Conservation (phyloP, 768 basidiomycete species). For the Trametopsis cervina region DNA sequence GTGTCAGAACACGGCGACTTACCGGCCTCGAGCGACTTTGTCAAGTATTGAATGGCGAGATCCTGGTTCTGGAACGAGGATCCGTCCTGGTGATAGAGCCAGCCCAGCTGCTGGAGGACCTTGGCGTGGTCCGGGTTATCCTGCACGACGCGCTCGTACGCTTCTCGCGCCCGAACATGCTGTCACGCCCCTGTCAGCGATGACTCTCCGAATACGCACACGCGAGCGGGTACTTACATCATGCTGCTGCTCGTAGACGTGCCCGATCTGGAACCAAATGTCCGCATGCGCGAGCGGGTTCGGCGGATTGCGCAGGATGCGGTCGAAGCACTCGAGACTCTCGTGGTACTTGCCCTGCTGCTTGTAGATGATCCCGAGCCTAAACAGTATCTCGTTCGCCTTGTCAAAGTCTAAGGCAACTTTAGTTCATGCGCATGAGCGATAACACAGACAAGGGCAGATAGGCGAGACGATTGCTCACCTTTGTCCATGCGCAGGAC, state of each 20-base stretch:
- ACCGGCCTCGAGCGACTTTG: slow-evolving; percentile 94
- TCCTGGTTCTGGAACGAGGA: slow-evolving; percentile 96
- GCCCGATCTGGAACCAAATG: slow-evolving; percentile 99
- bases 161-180: slow-evolving; percentile 88
- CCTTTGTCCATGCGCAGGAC: slow-evolving; percentile 97
- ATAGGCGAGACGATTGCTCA: slow-evolving; percentile 31
- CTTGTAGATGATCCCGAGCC: slow-evolving; percentile 98
- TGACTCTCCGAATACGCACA: background rate
- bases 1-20: slow-evolving; percentile 24
- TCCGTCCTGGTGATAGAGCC: slow-evolving; percentile 94
- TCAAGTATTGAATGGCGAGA: slow-evolving; percentile 86
- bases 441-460: background rate
- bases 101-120: slow-evolving; percentile 95
- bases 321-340: slow-evolving; percentile 88
- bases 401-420: slow-evolving; percentile 83
- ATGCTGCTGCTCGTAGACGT: slow-evolving; percentile 96
- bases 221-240: slow-evolving; percentile 53
- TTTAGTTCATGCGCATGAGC: slow-evolving; percentile 15
- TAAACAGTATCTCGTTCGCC: slow-evolving; percentile 96
- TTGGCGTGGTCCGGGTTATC: slow-evolving; percentile 95
- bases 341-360: slow-evolving; percentile 93
- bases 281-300: slow-evolving; percentile 94
- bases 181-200: slow-evolving; percentile 27
- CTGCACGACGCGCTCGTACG: slow-evolving; percentile 90
- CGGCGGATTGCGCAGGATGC: slow-evolving; percentile 93